Evolutionary conservation across 1,139 yeast species (phyloP).

Genomic region (Suhomyces coccinellae): DNA sequence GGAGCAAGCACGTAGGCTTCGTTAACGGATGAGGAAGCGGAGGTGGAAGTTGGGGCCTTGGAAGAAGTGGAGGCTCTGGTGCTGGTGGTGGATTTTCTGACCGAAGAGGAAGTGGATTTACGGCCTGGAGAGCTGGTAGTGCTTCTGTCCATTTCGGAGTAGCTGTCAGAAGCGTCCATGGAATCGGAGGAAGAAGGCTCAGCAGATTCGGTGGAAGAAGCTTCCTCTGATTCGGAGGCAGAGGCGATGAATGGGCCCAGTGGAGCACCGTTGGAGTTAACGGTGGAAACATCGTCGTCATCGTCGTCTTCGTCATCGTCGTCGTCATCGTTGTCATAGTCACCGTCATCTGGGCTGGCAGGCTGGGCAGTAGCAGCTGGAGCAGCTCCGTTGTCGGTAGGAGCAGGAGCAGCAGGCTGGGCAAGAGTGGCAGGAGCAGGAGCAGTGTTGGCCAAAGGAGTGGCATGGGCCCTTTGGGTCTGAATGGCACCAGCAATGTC

Average conservation of each 20-base stretch:
- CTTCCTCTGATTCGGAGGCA: too few relatives aligned
- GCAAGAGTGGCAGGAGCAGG: too few relatives aligned
- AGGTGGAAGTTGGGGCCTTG: not conserved
- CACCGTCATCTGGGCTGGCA: not conserved
- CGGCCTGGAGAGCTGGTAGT: not conserved
- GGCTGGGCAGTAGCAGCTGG: not conserved
- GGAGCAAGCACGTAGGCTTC: slow-evolving; percentile 16
- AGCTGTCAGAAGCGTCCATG: not conserved
- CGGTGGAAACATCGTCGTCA: not conserved
- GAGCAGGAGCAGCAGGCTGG: not conserved
- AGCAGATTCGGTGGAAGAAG: too few relatives aligned
- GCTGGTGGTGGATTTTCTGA: slow-evolving; percentile 1
- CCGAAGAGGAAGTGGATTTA: not conserved
- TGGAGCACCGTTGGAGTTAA: not conserved
- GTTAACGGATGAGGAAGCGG: slow-evolving; percentile 7
- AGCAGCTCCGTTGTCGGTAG: not conserved
- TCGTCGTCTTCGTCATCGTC: too few relatives aligned
- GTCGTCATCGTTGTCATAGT: too few relatives aligned
- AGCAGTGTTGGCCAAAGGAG: too few relatives aligned
- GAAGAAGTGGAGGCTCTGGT: slow-evolving; percentile 4
- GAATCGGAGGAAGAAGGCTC: too few relatives aligned
- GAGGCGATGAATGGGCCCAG: too few relatives aligned
- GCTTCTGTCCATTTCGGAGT: not conserved
- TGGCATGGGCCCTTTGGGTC: too few relatives aligned
- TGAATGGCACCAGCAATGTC: not conserved